Conservation (phyloP, 2,329 filamentous ascomycete genomes). For the Ophiostoma montium region DNA sequence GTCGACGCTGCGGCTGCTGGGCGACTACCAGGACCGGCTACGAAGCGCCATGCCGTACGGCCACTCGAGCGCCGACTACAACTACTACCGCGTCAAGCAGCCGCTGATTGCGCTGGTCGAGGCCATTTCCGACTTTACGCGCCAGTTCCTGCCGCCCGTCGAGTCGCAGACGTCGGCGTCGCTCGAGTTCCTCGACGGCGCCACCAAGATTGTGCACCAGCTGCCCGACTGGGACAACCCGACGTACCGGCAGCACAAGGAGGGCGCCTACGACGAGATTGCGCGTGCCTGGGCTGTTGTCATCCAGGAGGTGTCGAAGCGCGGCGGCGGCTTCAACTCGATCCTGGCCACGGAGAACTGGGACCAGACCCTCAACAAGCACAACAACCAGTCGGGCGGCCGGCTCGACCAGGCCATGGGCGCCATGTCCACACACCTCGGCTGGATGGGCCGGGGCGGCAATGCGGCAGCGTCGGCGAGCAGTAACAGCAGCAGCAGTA, state of each 20-base stretch:
- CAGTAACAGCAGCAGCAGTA: slow-evolving; percentile 16
- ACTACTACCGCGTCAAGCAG: slow-evolving; percentile 83
- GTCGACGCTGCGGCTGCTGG: slow-evolving; percentile 66
- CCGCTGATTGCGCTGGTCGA: slow-evolving; percentile 70
- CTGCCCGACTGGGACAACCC: slow-evolving; percentile 85
- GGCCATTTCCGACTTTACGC: slow-evolving; percentile 84
- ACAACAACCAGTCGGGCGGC: slow-evolving; percentile 76
- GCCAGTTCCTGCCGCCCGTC: slow-evolving; percentile 84
- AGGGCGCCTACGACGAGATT: slow-evolving; percentile 92
- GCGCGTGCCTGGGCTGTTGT: slow-evolving; percentile 86
- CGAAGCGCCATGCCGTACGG: slow-evolving; percentile 75
- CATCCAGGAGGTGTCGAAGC: slow-evolving; percentile 79
- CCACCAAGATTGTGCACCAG: slow-evolving; percentile 77
- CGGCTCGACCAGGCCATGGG: slow-evolving; percentile 68
- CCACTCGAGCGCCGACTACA: slow-evolving; percentile 76
- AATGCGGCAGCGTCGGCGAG: slow-evolving; percentile 59
- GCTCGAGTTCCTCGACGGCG: slow-evolving; percentile 75
- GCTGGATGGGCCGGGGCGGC: slow-evolving; percentile 55
- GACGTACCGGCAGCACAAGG: slow-evolving; percentile 81
- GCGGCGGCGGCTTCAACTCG: slow-evolving; percentile 61
- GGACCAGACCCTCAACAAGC: slow-evolving; percentile 76
- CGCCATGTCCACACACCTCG: slow-evolving; percentile 58
- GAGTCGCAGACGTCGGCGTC: slow-evolving; percentile 75
- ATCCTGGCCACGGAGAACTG: slow-evolving; percentile 79
- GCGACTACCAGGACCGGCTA: slow-evolving; percentile 66